Percentiles rank a stretch among this genome's conserved stretches.
Evolutionary conservation across 2,329 filamentous ascomycete genomes (phyloP).

Genomic region (Colletotrichum sp.): DNA sequence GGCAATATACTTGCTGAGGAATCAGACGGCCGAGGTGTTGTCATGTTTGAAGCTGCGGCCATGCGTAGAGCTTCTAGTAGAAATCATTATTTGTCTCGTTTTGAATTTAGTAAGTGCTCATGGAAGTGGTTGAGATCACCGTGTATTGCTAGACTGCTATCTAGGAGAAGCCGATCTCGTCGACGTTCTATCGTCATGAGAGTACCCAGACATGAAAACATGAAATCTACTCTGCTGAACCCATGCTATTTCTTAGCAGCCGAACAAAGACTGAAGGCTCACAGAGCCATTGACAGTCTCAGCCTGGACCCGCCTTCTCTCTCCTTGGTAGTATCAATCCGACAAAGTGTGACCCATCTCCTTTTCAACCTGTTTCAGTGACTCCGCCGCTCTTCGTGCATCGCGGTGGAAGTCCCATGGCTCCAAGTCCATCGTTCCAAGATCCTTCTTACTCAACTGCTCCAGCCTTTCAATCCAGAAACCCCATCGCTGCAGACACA

Average conservation of each 20-base stretch:
- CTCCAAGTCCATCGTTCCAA: too few species aligned
- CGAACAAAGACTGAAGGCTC: too few species aligned
- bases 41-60: not conserved
- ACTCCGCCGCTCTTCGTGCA: too few species aligned
- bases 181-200: not conserved
- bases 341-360: too few species aligned
- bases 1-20: not conserved
- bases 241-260: not conserved
- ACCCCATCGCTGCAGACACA: too few species aligned
- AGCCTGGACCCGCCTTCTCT: too few species aligned
- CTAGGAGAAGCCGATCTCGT: not conserved
- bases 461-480: too few species aligned
- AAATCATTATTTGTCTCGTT: not conserved
- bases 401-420: too few species aligned
- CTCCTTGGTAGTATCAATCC: too few species aligned
- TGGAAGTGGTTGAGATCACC: not conserved
- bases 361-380: too few species aligned
- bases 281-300: too few species aligned
- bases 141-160: not conserved
- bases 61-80: not conserved
- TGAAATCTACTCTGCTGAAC: not conserved
- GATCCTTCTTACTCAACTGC: too few species aligned
- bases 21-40: not conserved
- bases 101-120: not conserved
- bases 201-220: not conserved